Conservation (phyloP, 805 yeast species). For the Dipodascopsis tothii region DNA sequence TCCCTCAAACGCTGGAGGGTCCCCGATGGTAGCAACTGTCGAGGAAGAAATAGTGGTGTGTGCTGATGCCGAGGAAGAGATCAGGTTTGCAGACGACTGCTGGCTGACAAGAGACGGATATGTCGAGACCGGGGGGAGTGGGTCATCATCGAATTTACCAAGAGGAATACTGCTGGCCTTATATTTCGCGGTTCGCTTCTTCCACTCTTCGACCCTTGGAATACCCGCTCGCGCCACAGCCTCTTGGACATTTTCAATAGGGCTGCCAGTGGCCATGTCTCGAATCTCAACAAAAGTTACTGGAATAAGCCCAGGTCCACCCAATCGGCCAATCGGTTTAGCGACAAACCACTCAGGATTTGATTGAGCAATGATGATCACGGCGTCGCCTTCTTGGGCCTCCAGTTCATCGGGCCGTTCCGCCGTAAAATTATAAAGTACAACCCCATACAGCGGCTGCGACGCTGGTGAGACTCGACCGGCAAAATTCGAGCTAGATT, state of each 20-base stretch:
- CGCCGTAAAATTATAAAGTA: constrained; percentile 79
- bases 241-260: constrained; percentile 48
- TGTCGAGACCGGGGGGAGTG: no score
- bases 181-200: constrained; percentile 78
- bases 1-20: no score
- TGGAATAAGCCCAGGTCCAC: constrained; percentile 96
- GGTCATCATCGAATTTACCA: constrained; percentile 46
- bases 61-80: neutral
- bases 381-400: constrained; percentile 76
- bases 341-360: constrained; percentile 97
- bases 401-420: constrained; percentile 76
- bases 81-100: neutral
- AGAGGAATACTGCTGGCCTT: constrained; percentile 81
- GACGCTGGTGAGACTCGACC: constrained; percentile 11
- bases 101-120: neutral
- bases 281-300: constrained; percentile 80
- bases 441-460: constrained; percentile 67
- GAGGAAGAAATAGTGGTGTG: neutral
- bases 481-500: constrained; percentile 1
- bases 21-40: no score
- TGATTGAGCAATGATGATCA: constrained; percentile 92
- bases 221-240: constrained; percentile 61
- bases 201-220: constrained; percentile 96
- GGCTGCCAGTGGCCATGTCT: constrained; percentile 59
- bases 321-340: constrained; percentile 80